Evolutionary conservation across 2,329 filamentous ascomycete genomes (phyloP), one percentile per base, ranked within the genome.

Genomic region (Ilyonectria robusta): DNA sequence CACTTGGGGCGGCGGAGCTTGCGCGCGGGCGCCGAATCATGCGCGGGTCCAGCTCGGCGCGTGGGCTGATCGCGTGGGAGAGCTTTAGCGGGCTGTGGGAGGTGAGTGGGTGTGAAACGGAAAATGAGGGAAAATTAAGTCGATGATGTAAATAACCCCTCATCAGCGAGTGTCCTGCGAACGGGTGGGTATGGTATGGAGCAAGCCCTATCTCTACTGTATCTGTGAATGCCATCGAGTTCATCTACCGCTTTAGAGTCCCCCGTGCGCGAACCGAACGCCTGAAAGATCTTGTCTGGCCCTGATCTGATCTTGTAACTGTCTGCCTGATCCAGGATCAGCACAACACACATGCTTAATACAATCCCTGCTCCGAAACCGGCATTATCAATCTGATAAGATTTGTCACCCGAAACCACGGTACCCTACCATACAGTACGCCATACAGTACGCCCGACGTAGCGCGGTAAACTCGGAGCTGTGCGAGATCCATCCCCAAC

Each of bases 301-400:
- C 3, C 6, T 17, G 40, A 42, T 42, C 3, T 33, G 29, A 33
- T 35, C 33, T 19, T 21, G n/a, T 3, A 8, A 4, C 7, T 33
- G 33, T 19, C 11, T 40, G 33, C 33, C 11, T 40, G 33, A 9
- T 33, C 11, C 13, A 17, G 35, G 17, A n/a, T 42, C 40, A n/a
- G 6, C 40, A 42, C 40, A n/a, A 2, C 40, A 42, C 15, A 42
- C n/a, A 23, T 23, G 40, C 40, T 42, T n/a, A 7, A n/a, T 3
- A n/a, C 21, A 33, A 21, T 42, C 55, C 56, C 37, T 57, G 47
- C 26, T 57, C 67, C 67, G 63, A 69, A 51, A 57, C 56, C 59
- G 64, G 67, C 29, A 59, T 71, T 70, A 72, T 72, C 70, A 63
- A 69, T 71, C 71, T 72, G 70, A 72, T 72, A 71, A 72, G 70